Base-by-base conservation (phyloP, 2,329 filamentous ascomycete genomes). In the Diaporthe australafricana region DNA sequence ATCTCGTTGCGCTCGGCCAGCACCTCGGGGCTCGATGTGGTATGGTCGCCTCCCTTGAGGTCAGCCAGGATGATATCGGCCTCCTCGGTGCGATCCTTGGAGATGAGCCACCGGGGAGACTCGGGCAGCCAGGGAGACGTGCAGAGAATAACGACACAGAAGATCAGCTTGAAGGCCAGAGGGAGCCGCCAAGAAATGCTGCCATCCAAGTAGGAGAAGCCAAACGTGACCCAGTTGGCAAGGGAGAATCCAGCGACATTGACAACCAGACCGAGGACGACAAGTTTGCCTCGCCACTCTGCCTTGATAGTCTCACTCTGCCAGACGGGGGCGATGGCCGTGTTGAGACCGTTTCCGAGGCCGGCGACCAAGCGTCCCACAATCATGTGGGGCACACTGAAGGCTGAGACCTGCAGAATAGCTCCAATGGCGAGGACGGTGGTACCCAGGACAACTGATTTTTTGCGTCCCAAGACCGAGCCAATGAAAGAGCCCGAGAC, bases 161-260 rank as follows among this genome's bases (percentile, higher is more conserved):
- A 85, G 30, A 86, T 53, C n/a, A 85, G 78, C 73, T 87, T 84
- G 73, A 87, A 82, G 2, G 83, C 84, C 2, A 87, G 75, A 50
- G 85, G 80, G 74, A 86, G 83, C 45, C 85, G 77, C 84, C 84
- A 86, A 70, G 82, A 77, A 60, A 82, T 71, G 47, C 77, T 45
- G 35, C 81, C 75, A 27, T 80, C 71, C 27, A 81, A 79, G 70
- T 80, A 80, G 4, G 81, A 83, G n/a, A 84, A 73, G 7, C 79
- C 83, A 57, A 80, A 84, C 56, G 78, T 83, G 52, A 84, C 77
- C 83, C 82, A 85, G 74, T 84, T 82, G 14, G 76, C 79, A 7
- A 80, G 67, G 57, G 77, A 75, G 52, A 81, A 80, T 38, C 80
- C 81, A 16, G 76, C 75, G n/a, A 80, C 79, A 62, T 80, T 79